phyloP scores from a whole-genome alignment of 164 flowering plant genomes.

The Hamamelis virginiana region DNA sequence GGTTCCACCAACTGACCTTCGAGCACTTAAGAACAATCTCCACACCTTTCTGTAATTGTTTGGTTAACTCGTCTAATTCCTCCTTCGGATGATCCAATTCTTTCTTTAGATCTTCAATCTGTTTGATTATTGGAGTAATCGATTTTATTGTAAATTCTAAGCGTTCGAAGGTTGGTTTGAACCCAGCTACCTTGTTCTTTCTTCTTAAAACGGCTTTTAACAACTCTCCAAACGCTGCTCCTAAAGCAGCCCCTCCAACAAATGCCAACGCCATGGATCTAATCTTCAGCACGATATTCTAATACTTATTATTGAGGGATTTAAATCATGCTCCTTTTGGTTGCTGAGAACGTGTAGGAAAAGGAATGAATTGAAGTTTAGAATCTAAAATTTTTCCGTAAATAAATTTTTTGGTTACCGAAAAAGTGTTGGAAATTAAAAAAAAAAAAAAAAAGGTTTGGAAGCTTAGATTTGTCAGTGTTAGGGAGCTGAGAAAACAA shows the following conservation, averaged over 20 bases:
- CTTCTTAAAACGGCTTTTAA: constrained; percentile 5
- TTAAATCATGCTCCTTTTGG: too few relatives aligned
- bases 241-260: constrained; percentile 20
- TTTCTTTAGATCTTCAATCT: constrained; percentile 6
- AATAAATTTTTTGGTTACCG: too few relatives aligned
- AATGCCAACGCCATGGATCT: constrained; percentile 4
- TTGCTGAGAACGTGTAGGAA: too few relatives aligned
- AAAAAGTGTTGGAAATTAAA: too few relatives aligned
- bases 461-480: too few relatives aligned
- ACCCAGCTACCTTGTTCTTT: not conserved
- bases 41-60: constrained; percentile 11
- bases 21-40: constrained; percentile 24
- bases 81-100: constrained; percentile 3
- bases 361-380: too few relatives aligned
- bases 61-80: not conserved
- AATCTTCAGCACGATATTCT: not conserved
- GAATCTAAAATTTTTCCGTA: too few relatives aligned
- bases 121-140: constrained; percentile 16
- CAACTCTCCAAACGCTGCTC: constrained; percentile 17
- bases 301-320: too few relatives aligned
- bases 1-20: constrained; percentile 3
- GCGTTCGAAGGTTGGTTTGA: constrained; percentile 7
- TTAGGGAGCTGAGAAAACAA: too few relatives aligned
- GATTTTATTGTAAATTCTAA: constrained; percentile 13
- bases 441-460: too few relatives aligned